Evolutionary conservation across 2,329 filamentous ascomycete genomes (phyloP), one percentile per base, ranked within the genome.

Genomic region (Colletotrichum sp.): DNA sequence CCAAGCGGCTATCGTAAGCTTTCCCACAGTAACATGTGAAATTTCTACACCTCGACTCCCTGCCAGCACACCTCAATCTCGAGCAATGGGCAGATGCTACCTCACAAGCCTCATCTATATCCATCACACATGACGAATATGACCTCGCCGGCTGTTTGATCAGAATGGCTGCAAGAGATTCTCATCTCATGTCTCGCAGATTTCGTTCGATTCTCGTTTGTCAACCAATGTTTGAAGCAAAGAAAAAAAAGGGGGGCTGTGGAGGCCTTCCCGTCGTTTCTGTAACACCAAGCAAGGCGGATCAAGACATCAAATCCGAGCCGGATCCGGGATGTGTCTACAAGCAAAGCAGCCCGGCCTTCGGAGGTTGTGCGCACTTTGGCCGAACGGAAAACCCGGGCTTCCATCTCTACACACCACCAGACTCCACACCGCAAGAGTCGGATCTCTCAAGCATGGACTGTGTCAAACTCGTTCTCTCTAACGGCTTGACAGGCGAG

Each of bases 391-490:
- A 36, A 63, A 63, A 75, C 15, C 57, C 57, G 55, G 71, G 18
- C 36, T 24, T 65, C 18, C 26, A 21, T 61, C n/a, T 24, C 16
- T 15, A 6, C 16, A 24, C 28, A 34, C 30, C 21, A 24, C 55
- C 13, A 63, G 28, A 63, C 30, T 57, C 64, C 70, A 60, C 43
- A 60, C 64, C n/a, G 24, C 15, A 52, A 39, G 12, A 65, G 48
- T 60, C 71, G 65, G 59, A 26, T 69, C 64, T 68, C 24, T 73
- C 70, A 69, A 39, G 70, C 74, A 69, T 61, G 71, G 15, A 69
- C 15, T 76, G 34, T 74, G 60, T 69, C 74, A 76, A 59, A 69
- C 26, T 26, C 3, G 10, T 55, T 7, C 59, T 52, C 36, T 59
- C 26, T 60, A 61, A 70, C 57, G 15, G 4, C 43, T 73, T 73